Base-by-base conservation (phyloP, 768 basidiomycete species). In the Lentinus brumalis region DNA sequence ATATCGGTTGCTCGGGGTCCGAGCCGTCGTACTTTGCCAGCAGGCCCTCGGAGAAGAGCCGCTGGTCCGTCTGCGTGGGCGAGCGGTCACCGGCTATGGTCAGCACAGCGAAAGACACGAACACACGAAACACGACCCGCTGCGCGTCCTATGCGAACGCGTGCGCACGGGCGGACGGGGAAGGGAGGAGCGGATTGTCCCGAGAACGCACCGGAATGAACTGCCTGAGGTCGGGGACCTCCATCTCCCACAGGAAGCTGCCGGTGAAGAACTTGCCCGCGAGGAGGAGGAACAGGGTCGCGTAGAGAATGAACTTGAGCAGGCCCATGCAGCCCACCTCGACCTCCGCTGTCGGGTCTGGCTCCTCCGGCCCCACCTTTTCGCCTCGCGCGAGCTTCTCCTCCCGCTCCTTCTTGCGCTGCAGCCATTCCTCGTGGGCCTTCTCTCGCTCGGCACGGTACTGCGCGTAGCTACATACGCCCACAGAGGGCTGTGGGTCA, bases 181-280 rank as follows among this genome's bases (percentile, higher is more conserved):
- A 40, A 35, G 59, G 32, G 21, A 12, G 21, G 29, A 32, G 39
- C 32, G 50, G 50, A 21, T 56, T 49, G 57, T 50, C 26, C 38
- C 50, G 45, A 49, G 39, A 15, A 62, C 67, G 50, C 50, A 69
- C 70, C 57, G 69, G 66, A n/a, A 69, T 60, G 58, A 66, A 63
- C 30, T 63, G 50, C 32, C 61, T 53, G 64, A 71, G 50, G 61
- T 61, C 62, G 15, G 66, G 66, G 45, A 68, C 46, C 46, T 70
- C 61, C 50, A 87, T 85, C 63, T 94, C 92, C 93, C 94, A 97
- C 21, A 86, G 75, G 71, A 86, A 92, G 70, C 88, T 92, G n/a
- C 89, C 91, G 0, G 92, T 92, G 70, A 96, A 77, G 74, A 96
- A 94, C 70, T 89, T 90, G 56, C 94, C 89, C 39, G 87, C 81